Conservation (phyloP, 2,329 filamentous ascomycete species). For the Aplosporella prunicola region DNA sequence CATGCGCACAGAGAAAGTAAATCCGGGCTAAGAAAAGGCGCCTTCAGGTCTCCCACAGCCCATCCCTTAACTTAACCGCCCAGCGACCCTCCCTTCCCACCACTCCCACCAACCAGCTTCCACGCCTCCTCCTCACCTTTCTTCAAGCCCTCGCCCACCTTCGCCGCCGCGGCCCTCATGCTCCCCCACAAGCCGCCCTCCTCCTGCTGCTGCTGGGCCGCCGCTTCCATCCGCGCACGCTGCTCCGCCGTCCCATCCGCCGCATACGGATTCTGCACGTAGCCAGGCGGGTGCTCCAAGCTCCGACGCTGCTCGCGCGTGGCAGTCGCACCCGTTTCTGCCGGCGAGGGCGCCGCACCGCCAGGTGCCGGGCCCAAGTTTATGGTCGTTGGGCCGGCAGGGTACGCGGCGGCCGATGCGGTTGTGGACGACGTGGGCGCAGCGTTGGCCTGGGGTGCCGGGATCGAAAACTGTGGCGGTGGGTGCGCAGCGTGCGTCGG, state of each 20-base stretch:
- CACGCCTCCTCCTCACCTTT: conserved; percentile 10
- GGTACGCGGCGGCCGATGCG: conserved; percentile 14
- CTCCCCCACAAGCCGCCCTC: conserved; percentile 22
- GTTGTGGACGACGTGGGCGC: conserved; percentile 24
- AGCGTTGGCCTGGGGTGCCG: conserved; percentile 28
- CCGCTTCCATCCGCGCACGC: conserved; percentile 21
- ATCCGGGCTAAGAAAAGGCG: too few species aligned
- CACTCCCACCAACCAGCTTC: conserved; percentile 5
- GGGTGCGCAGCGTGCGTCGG: conserved; percentile 16
- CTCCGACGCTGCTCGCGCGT: conserved; percentile 13
- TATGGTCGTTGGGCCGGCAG: conserved; percentile 28
- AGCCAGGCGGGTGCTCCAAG: conserved; percentile 38
- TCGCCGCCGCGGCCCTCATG: conserved; percentile 27
- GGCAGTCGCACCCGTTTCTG: conserved; percentile 17
- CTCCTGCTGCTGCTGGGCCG: conserved; percentile 10
- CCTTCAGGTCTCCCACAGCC: too few species aligned
- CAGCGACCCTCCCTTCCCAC: background rate
- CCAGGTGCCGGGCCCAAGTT: conserved; percentile 25
- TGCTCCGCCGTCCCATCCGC: conserved; percentile 25
- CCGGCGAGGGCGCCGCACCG: conserved; percentile 16
- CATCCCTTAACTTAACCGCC: too few species aligned
- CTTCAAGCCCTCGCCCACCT: conserved; percentile 16
- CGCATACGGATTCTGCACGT: conserved; percentile 37
- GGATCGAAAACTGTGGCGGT: conserved; percentile 32
- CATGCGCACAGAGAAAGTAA: too few species aligned